Conservation (phyloP, 2,329 filamentous ascomycete species). For the Ophiosphaerella narmari region DNA sequence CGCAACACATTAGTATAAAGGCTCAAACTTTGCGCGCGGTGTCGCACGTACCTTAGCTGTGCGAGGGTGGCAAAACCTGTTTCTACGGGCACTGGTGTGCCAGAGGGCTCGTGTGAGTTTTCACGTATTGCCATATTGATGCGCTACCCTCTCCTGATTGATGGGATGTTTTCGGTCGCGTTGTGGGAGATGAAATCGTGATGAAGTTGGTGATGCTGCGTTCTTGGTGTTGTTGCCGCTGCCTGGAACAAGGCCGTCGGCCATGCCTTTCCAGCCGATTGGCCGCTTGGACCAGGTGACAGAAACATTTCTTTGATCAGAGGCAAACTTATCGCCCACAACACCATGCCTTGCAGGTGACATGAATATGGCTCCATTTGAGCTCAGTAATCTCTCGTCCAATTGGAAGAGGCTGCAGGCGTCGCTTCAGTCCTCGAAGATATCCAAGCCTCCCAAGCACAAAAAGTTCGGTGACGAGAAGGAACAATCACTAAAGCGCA, state of each 20-base stretch:
- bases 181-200: conserved; percentile 38
- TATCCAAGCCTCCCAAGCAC: conserved; percentile 35
- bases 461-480: conserved; percentile 27
- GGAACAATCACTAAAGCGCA: conserved; percentile 40
- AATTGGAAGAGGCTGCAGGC: conserved; percentile 83
- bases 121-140: conserved; percentile 60
- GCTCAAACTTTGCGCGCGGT: conserved; percentile 26
- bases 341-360: conserved; percentile 34
- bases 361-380: conserved; percentile 46
- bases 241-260: conserved; percentile 10
- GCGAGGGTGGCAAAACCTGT: conserved; percentile 84
- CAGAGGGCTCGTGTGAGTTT: conserved; percentile 57
- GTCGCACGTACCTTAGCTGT: conserved; percentile 70
- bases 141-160: conserved; percentile 10
- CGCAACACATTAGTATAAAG: conserved; percentile 35
- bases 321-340: conserved; percentile 10
- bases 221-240: conserved; percentile 33
- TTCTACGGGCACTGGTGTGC: conserved; percentile 65
- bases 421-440: conserved; percentile 49
- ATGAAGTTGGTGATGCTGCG: conserved; percentile 26
- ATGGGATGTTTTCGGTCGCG: conserved; percentile 25
- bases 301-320: conserved; percentile 28
- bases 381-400: conserved; percentile 50
- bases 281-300: conserved; percentile 16
- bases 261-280: conserved; percentile 11